Evolutionary conservation across 345 rosid species (phyloP), one percentile per base, ranked within the genome.

Genomic region (Sonneratia alba): DNA sequence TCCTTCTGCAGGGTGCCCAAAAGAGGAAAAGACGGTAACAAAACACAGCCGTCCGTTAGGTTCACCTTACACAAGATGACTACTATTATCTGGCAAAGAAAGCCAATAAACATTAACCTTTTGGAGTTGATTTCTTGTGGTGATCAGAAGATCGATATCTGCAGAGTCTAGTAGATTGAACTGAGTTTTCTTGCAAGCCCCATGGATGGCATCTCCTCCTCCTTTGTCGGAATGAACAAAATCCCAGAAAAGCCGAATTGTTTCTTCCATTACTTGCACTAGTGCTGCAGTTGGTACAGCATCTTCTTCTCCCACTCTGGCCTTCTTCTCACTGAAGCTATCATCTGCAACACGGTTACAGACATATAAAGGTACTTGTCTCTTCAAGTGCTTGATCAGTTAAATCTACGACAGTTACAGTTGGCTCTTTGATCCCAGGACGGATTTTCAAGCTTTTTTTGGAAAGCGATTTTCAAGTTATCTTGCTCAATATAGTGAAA

Each of bases 181-280:
- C 72, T 79, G 85, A 4, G 78, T 70, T 63, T 80, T 86, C 48
- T 77, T 85, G 14, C 80, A 73, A 72, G 73, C 73, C 74, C 55
- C 78, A 27, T 65, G 73, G 65, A 74, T 74, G 13, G 67, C 67
- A 49, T 53, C 72, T 42, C 69, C 51, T 74, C 81, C 87, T 0
- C 80, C 77, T 81, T 86, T 89, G 47, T 89, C 95, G 0, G 82
- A 73, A 3, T 80, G 77, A 61, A 87, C 79, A 70, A 92, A 93
- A 66, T 83, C 93, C 96, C 84, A 85, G 73, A 84, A 90, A 0
- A 80, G 77, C 19, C 57, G 74, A 86, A 85, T 83, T 0, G 89
- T 81, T 78, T 86, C 89, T 71, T 74, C 72, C 2, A 90, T 74
- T 71, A 77, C 80, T 69, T 78, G 84, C 47, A 56, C 73, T 40